phyloP scores from a whole-genome alignment of 345 rosid species.

The Eucalyptus marginata region DNA sequence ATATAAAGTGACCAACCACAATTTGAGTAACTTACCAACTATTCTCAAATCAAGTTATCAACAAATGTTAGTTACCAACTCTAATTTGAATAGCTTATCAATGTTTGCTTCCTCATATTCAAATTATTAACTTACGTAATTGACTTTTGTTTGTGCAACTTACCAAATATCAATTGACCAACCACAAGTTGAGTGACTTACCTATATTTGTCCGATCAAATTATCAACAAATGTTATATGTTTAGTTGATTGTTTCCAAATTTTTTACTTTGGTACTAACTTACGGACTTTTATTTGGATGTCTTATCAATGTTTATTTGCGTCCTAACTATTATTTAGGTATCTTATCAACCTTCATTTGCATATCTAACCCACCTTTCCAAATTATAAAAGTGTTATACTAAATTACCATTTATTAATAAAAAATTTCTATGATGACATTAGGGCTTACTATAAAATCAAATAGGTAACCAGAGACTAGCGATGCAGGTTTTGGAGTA shows the following conservation, averaged over 20 bases:
- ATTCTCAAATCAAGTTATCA: background rate
- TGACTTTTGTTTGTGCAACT: background rate
- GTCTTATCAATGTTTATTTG: background rate
- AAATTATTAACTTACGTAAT: background rate
- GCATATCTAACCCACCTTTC: background rate
- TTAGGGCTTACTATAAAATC: background rate
- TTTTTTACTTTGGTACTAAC: background rate
- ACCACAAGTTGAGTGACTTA: background rate
- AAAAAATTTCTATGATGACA: background rate
- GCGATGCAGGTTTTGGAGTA: background rate
- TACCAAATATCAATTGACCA: background rate
- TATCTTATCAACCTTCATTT: background rate
- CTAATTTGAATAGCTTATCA: background rate
- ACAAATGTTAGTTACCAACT: background rate
- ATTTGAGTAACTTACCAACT: background rate
- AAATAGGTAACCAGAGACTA: background rate
- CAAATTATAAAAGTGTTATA: background rate
- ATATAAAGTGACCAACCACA: background rate
- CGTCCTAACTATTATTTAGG: background rate
- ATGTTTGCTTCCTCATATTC: background rate
- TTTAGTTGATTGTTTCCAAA: background rate
- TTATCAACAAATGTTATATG: background rate
- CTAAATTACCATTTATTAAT: background rate
- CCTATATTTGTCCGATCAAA: background rate
- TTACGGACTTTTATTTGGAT: background rate